Conservation (phyloP, 192 early-diverging fungal species). For the Coemansia erecta region DNA sequence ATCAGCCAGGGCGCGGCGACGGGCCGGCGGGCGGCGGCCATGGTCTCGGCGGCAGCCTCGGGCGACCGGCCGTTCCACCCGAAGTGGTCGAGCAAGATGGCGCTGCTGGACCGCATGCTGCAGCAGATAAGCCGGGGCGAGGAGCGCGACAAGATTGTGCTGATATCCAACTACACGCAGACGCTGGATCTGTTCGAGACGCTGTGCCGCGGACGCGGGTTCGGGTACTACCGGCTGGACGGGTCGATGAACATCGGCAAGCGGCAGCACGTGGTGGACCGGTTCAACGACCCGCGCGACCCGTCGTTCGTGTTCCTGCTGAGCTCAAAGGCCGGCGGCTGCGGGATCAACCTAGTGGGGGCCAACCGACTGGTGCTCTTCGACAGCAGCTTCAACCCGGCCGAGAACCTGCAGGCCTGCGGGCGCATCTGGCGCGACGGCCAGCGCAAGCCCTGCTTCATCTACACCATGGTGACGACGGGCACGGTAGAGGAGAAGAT, state of each 20-base stretch:
- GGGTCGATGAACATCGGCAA: constrained; percentile 90
- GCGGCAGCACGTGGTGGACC: constrained; percentile 92
- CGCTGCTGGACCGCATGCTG: constrained; percentile 76
- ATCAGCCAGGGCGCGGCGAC: constrained; percentile 2
- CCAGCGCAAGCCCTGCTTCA: constrained; percentile 83
- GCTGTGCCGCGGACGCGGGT: constrained; percentile 74
- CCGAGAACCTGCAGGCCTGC: constrained; percentile 91
- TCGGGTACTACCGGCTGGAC: constrained; percentile 82
- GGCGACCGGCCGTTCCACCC: constrained; percentile 51
- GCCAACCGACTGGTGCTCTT: constrained; percentile 96
- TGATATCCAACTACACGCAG: constrained; percentile 99
- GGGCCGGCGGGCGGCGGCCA: not conserved
- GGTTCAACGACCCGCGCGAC: constrained; percentile 89
- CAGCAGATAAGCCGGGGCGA: constrained; percentile 67
- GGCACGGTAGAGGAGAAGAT: constrained; percentile 99
- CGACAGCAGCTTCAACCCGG: constrained; percentile 89
- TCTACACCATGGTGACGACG: constrained; percentile 98
- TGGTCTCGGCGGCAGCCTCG: not conserved
- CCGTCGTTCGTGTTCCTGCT: constrained; percentile 91
- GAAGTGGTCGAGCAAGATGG: constrained; percentile 90
- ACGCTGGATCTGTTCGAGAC: constrained; percentile 92
- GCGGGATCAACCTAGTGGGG: constrained; percentile 97
- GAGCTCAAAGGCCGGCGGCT: constrained; percentile 97
- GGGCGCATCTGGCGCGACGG: constrained; percentile 89
- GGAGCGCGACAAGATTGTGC: constrained; percentile 88